A percentile compares a stretch with the other conserved stretches of the same genome.
Evolutionary conservation across 768 basidiomycete genomes (phyloP).

Genomic region (Mycena polygramma): DNA sequence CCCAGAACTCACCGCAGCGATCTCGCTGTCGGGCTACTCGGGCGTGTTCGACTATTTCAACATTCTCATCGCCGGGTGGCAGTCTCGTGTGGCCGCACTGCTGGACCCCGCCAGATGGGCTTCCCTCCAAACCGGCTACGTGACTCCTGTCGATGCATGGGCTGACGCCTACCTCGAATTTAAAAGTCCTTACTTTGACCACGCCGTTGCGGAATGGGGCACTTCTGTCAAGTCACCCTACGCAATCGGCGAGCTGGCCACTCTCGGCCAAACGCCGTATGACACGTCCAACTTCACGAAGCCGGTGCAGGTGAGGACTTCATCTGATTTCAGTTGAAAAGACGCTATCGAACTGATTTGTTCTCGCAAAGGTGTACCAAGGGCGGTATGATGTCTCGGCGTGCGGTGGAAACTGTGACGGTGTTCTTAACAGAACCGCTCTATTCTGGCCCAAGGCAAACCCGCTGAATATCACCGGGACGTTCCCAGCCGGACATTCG

Average conservation of each 20-base stretch:
- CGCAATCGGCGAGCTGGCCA: conserved; percentile 25
- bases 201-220: conserved; percentile 23
- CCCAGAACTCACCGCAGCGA: conserved; percentile 22
- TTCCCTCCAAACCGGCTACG: conserved; percentile 14
- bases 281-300: conserved; percentile 28
- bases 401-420: conserved; percentile 28
- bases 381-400: conserved; percentile 24
- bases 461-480: conserved; percentile 19
- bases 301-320: conserved; percentile 27
- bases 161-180: conserved; percentile 28
- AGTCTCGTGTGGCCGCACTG: conserved; percentile 24
- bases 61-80: conserved; percentile 31
- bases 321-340: background rate
- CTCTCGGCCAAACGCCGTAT: conserved; percentile 21
- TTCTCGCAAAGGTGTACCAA: conserved; percentile 18
- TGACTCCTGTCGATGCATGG: conserved; percentile 19
- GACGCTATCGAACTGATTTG: background rate
- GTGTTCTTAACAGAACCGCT: conserved; percentile 20
- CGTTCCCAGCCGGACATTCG: conserved; percentile 25
- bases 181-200: conserved; percentile 26
- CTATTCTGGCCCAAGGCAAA: conserved; percentile 18
- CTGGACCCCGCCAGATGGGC: conserved; percentile 23
- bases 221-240: conserved; percentile 23
- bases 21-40: conserved; percentile 29
- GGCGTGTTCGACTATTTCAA: conserved; percentile 28